A percentile compares a stretch with the other conserved stretches of the same genome.
Evolutionary conservation across 495 filamentous ascomycete species (phyloP).

Genomic region (Bryoglossum gracile): DNA sequence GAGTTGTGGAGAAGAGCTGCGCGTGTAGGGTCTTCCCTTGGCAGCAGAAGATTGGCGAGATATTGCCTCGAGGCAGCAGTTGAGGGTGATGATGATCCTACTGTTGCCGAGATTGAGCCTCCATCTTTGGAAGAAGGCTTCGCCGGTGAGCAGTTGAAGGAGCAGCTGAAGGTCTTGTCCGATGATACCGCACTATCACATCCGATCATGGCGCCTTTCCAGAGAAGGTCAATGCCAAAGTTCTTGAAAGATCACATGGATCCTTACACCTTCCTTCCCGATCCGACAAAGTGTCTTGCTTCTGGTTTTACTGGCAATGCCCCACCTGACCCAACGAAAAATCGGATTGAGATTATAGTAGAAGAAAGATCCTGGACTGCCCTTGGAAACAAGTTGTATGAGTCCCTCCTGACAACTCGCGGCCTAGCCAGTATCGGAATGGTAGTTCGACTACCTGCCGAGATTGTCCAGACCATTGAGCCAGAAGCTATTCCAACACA

Average conservation of each 20-base stretch:
- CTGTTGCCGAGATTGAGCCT: conserved; percentile 63
- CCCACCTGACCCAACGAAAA: conserved; percentile 21
- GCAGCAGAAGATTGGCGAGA: conserved; percentile 67
- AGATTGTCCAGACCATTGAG: not conserved
- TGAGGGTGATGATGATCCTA: conserved; percentile 71
- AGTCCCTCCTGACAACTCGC: conserved; percentile 5
- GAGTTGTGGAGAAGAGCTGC: conserved; percentile 90
- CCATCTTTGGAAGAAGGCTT: conserved; percentile 80
- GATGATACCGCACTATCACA: conserved; percentile 66
- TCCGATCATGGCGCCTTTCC: conserved; percentile 54
- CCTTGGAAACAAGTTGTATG: conserved; percentile 41
- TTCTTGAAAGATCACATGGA: conserved; percentile 62
- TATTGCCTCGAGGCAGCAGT: conserved; percentile 90
- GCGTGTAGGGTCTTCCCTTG: conserved; percentile 64
- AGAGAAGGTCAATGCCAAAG: conserved; percentile 54
- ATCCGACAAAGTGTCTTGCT: conserved; percentile 27
- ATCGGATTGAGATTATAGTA: conserved; percentile 7
- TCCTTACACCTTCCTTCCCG: conserved; percentile 68
- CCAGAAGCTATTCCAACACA: not conserved
- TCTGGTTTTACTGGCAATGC: conserved; percentile 13
- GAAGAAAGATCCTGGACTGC: conserved; percentile 40
- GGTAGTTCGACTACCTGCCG: conserved; percentile 11
- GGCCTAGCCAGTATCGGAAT: conserved; percentile 12
- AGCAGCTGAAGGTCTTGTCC: conserved; percentile 56
- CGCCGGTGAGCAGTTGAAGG: conserved; percentile 69